These are phyloP conservation scores for Pythium brachiatum DNA, from an alignment of 352 stramenopile species.

Conservation along the genomic window DNA sequence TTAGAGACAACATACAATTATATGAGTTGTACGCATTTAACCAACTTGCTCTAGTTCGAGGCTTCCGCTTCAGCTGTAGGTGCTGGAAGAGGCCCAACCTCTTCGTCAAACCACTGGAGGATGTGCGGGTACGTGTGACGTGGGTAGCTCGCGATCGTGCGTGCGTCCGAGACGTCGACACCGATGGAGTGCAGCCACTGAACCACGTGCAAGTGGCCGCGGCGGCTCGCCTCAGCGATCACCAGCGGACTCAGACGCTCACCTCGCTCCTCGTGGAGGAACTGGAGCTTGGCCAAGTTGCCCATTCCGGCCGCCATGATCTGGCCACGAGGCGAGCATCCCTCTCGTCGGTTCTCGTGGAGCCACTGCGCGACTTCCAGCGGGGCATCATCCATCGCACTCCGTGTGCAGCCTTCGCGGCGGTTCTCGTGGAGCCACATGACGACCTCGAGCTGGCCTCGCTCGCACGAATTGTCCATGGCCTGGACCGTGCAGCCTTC, in stretches of 20 bases:
- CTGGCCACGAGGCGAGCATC: conserved; percentile 21
- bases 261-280: conserved; percentile 24
- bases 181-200: conserved; percentile 34
- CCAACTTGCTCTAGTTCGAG: background rate
- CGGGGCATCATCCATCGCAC: conserved; percentile 27
- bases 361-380: conserved; percentile 31
- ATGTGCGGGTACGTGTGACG: conserved; percentile 22
- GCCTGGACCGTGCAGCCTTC: conserved; percentile 30
- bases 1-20: conserved; percentile 13
- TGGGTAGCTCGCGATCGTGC: conserved; percentile 14
- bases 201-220: conserved; percentile 29
- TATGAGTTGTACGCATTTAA: background rate
- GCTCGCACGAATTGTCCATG: conserved; percentile 28
- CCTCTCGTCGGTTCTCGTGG: conserved; percentile 23
- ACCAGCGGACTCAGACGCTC: conserved; percentile 21
- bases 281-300: conserved; percentile 30
- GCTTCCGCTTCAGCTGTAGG: background rate
- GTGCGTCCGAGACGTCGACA: conserved; percentile 23
- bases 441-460: conserved; percentile 27
- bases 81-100: conserved; percentile 5
- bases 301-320: conserved; percentile 22
- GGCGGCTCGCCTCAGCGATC: conserved; percentile 15
- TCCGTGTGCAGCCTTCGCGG: conserved; percentile 26
- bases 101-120: conserved; percentile 19
- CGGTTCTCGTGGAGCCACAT: conserved; percentile 31